Evolutionary conservation across 768 basidiomycete species (phyloP), one percentile per base, ranked within the genome.

Genomic region (Phylloporus scabripes): DNA sequence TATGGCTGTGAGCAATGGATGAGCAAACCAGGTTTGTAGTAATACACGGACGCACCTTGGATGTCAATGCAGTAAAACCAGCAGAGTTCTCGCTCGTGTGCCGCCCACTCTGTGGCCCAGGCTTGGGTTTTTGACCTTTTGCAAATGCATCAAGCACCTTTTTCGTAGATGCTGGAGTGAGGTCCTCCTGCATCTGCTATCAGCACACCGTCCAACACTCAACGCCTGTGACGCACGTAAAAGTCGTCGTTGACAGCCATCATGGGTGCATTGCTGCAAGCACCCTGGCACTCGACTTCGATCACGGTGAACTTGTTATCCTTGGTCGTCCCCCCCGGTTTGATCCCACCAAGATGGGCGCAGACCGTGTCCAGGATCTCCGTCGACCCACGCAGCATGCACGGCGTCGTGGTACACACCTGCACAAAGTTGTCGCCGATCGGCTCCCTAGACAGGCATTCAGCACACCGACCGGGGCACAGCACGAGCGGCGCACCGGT

Each of bases 221-320:
- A 26, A 42, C 39, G 28, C 17, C 7, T 38, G 59, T 14, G 29
- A 63, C 87, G 53, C 62, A 92, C 92, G 67, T 96, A 99, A 74
- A 93, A 99, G 67, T 98, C 92, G 63, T 99, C 96, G 23, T 87
- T 86, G 60, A 99, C 78, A 52, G 85, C 92, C 69, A 99, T 75
- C 96, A 98, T 98, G 39, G 90, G 92, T 23, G 92, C 96, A 71
- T 97, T 99, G 60, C 87, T 91, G 74, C 96, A 99, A 46, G 96
- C 95, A 49, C 96, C 96, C 62, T 97, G 85, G 70, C 96, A 99
- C 72, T 99, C 96, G 24, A 98, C 96, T 70, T 99, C 96, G 49
- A 99, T 78, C 37, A 98, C 83, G 9, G 96, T 96, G 70, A 97
- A 99, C 70, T 95, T 97, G 36, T 90, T 87, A 64, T 99, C 92